A percentile compares a stretch with the other conserved stretches of the same genome.
These are phyloP conservation scores for Cyamopsis tetragonoloba DNA, from an alignment of 306 rosid species.

Conservation along the genomic window DNA sequence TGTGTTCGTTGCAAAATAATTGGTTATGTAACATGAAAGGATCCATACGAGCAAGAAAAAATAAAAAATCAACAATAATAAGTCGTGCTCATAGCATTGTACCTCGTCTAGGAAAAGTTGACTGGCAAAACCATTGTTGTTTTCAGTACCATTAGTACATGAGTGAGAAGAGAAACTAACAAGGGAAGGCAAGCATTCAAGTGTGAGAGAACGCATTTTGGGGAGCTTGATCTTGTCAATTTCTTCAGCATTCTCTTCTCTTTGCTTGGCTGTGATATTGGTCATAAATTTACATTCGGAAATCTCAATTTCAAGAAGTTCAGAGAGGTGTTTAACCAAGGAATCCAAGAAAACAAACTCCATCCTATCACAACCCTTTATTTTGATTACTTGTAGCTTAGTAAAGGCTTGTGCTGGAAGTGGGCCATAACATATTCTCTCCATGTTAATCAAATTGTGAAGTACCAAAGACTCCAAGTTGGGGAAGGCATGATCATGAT, in stretches of 20 bases:
- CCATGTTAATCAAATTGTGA: slow-evolving; percentile 29
- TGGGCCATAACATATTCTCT: slow-evolving; percentile 34
- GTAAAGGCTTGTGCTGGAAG: slow-evolving; percentile 28
- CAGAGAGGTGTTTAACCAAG: slow-evolving; percentile 24
- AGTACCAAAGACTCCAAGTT: slow-evolving; percentile 33
- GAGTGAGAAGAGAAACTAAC: slow-evolving; percentile 24
- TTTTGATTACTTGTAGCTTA: slow-evolving; percentile 24
- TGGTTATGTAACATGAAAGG: not conserved
- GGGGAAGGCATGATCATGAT: slow-evolving; percentile 26
- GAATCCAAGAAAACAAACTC: slow-evolving; percentile 33
- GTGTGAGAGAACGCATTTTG: slow-evolving; percentile 22
- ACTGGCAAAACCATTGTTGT: not conserved
- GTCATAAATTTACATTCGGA: slow-evolving; percentile 29
- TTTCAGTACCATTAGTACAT: not conserved
- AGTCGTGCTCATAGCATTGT: not conserved
- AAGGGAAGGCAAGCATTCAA: slow-evolving; percentile 32
- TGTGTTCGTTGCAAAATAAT: not conserved
- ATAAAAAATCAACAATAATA: not conserved
- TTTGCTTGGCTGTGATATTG: slow-evolving; percentile 10
- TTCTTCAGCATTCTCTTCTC: slow-evolving; percentile 13
- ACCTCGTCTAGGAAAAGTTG: slow-evolving; percentile 35
- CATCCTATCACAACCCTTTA: slow-evolving; percentile 31
- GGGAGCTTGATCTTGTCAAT: slow-evolving; percentile 10
- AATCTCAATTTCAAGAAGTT: slow-evolving; percentile 33
- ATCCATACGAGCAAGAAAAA: not conserved